Base-by-base conservation (phyloP, 352 stramenopile genomes). In the Blastocystis sp. region DNA sequence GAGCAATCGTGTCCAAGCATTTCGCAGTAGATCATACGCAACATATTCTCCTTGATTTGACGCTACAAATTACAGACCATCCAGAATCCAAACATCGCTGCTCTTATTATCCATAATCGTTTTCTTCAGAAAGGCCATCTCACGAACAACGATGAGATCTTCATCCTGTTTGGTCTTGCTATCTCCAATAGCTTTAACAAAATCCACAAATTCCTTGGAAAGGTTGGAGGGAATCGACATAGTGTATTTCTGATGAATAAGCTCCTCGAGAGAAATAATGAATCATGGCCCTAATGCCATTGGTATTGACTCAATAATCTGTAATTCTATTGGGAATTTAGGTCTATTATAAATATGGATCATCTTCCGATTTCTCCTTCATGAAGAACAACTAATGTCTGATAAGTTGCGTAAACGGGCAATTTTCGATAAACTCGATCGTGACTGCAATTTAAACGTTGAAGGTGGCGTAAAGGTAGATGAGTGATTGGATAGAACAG, bases 151-250 rank as follows among this genome's bases (percentile, higher is more conserved):
- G 90, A 99, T 99, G 75, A 95, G 94, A 92, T 99, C 97, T 91
- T 99, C 97, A 93, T 99, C 97, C 92, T 99, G 98, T 93, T 99
- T 99, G 24, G 95, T 98, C 92, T 99, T 99, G 92, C 94, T 97
- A 93, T 99, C 97, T 81, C 97, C 97, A 90, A 99, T 99, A 37
- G 96, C 96, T 92, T 99, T 99, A 91, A 99, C 96, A 76, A 99
- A 95, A 93, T 99, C 97, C 92, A 99, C 99, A 93, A 99, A 99
- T 92, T 99, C 97, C 91, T 97, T 98, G 56, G 94, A 96, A 87
- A 97, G 19, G 37, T 89, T 89, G n/a, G 54, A 77, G 33, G 78
- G 78, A 78, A 89, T 53, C 54, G 78, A 89, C 78, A 89, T 89
- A 24, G 42, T 42, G 30, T 62, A 66, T 84, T 84, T 64, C 42